Evolutionary conservation across 768 basidiomycete genomes (phyloP).

Genomic region (Thelephora ganbajun): DNA sequence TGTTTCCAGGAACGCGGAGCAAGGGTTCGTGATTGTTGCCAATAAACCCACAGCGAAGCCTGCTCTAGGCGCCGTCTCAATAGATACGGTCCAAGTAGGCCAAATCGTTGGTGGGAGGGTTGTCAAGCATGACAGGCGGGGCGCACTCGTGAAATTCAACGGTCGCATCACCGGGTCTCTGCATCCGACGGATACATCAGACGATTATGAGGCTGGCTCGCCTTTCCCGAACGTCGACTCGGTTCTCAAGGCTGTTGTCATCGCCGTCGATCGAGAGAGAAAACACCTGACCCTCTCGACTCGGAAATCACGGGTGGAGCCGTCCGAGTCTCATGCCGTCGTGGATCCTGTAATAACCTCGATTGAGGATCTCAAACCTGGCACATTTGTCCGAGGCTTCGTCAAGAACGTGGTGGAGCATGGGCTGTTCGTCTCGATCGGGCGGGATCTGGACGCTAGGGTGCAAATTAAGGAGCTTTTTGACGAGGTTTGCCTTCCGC

Average conservation of each 20-base stretch:
- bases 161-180: conserved; percentile 60
- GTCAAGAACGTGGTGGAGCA: conserved; percentile 78
- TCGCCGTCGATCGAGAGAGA: conserved; percentile 51
- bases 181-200: conserved; percentile 69
- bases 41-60: conserved; percentile 49
- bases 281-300: conserved; percentile 71
- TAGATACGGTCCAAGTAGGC: conserved; percentile 57
- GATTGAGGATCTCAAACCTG: conserved; percentile 50
- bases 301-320: conserved; percentile 54
- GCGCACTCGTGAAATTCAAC: conserved; percentile 67
- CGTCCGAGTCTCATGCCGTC: conserved; percentile 32
- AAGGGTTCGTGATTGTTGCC: conserved; percentile 76
- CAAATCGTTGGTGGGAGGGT: conserved; percentile 75
- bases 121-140: conserved; percentile 53
- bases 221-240: conserved; percentile 50
- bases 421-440: conserved; percentile 82
- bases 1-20: conserved; percentile 79
- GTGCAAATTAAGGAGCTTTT: conserved; percentile 91
- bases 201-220: conserved; percentile 54
- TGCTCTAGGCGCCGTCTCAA: conserved; percentile 29
- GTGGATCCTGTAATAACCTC: conserved; percentile 57
- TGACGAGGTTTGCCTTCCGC: conserved; percentile 43
- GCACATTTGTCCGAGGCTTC: conserved; percentile 73
- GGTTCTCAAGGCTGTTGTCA: conserved; percentile 55
- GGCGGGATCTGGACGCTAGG: conserved; percentile 73